These are phyloP conservation scores for Pythium brassicae DNA, from an alignment of 352 stramenopile species.

Conservation along the genomic window DNA sequence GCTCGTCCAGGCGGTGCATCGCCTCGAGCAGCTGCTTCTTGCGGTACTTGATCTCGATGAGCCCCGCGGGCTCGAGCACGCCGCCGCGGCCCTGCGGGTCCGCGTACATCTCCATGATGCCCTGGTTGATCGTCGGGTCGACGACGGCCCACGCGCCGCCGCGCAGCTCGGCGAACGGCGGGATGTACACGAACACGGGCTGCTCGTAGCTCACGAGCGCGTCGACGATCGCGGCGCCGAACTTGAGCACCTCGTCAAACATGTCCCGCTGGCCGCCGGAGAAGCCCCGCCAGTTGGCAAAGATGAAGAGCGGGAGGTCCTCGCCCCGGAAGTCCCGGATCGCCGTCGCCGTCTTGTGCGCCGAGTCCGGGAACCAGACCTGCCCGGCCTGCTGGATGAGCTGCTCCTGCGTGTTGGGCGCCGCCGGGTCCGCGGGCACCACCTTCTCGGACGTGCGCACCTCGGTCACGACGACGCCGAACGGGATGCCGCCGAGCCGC, in stretches of 20 bases:
- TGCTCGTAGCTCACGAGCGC: constrained; percentile 98
- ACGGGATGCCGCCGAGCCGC: constrained; percentile 97
- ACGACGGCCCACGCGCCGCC: constrained; percentile 99
- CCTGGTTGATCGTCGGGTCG: constrained; percentile 99
- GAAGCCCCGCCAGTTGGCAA: constrained; percentile 99
- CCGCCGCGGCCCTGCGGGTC: constrained; percentile 91
- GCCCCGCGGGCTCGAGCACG: constrained; percentile 98
- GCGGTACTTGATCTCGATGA: constrained; percentile 99
- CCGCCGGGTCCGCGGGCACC: constrained; percentile 97
- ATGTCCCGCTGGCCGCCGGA: constrained; percentile 99
- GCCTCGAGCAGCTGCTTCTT: constrained; percentile 95
- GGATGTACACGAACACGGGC: constrained; percentile 99
- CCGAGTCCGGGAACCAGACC: constrained; percentile 99
- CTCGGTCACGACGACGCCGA: constrained; percentile 98
- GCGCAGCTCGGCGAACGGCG: constrained; percentile 97
- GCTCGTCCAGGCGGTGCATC: constrained; percentile 96
- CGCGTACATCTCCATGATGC: constrained; percentile 99
- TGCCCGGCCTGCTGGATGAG: constrained; percentile 97
- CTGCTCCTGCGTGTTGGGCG: constrained; percentile 95
- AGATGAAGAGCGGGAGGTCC: constrained; percentile 98
- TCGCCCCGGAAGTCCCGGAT: constrained; percentile 99
- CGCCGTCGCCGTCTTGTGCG: constrained; percentile 99
- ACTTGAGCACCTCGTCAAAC: constrained; percentile 99
- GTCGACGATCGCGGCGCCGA: constrained; percentile 99
- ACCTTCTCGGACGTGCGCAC: constrained; percentile 97